Conservation (phyloP, 208 protist genomes). For the Trypanosoma cruzi region DNA sequence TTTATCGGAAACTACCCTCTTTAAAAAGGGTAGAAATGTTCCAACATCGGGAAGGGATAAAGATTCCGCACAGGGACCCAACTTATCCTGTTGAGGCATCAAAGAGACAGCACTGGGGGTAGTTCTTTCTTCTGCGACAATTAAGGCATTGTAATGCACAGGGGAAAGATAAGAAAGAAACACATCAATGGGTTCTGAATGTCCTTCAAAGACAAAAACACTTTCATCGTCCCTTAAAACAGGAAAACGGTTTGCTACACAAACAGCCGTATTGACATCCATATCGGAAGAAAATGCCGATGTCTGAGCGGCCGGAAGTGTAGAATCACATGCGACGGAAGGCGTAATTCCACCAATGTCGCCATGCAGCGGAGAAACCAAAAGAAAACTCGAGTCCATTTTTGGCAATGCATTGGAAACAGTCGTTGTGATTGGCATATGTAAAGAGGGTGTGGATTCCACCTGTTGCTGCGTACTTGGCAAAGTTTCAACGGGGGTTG, state of each 20-base stretch:
- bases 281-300: neutral
- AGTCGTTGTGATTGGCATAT: neutral
- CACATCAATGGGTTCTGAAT: constrained; percentile 73
- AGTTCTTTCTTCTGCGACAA: constrained; percentile 15
- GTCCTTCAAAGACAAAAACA: constrained; percentile 65
- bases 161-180: constrained; percentile 91
- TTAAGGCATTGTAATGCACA: constrained; percentile 88
- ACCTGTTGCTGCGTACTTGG: neutral
- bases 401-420: neutral
- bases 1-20: neutral
- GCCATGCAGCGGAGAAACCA: neutral
- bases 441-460: neutral
- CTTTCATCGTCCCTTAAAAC: neutral
- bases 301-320: neutral
- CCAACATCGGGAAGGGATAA: neutral
- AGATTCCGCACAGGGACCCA: neutral
- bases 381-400: neutral
- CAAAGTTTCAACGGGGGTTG: neutral
- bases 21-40: neutral
- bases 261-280: neutral
- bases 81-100: neutral
- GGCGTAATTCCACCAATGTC: neutral
- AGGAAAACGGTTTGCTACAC: neutral
- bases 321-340: neutral
- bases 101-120: neutral